Base-by-base conservation (phyloP, 768 basidiomycete genomes). In the Podaxis mareebaensis region DNA sequence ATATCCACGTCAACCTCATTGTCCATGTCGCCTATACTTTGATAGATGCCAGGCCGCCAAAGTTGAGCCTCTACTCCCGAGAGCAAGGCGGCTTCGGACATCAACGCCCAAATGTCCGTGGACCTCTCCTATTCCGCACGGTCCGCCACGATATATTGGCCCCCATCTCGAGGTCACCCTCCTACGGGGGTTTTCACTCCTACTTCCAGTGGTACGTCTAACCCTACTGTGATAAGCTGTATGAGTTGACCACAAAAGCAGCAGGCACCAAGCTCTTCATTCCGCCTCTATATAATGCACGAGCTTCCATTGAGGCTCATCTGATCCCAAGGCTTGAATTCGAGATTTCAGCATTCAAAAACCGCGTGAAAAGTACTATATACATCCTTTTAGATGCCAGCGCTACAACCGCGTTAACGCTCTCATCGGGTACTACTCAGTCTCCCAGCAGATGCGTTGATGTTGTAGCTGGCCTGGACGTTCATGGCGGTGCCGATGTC, bases 241-340 rank as follows among this genome's bases (percentile, higher is more conserved):
- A 8, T 17, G 48, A 28, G n/a, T n/a, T 20, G 10, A 39, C 8
- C 6, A 10, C 3, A 22, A 30, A 39, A 17, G 26, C 30, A 17
- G 4, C 54, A 79, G 80, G 77, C 15, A 67, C 84, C 22, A 73
- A 74, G 63, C 71, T 83, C 22, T 75, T 76, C 5, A 77, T 77
- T 8, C 72, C 70, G 61, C 78, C 81, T 2, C 73, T 70, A 28
- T 75, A 77, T 20, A 74, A 71, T 6, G 74, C 79, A 8, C 76
- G 75, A 0, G 81, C 79, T 15, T 75, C 69, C 3, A 61, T 85
- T 33, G 70, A 73, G 24, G 83, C 78, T 3, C 83, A 85, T 66
- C 71, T 85, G 39, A 83, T 81, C 63, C 85, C 83, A 0, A 71
- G 72, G 42, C 63, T 84, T 58, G 78, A 79, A 58, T 72, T 86